A percentile compares a stretch with the other conserved stretches of the same genome.
Conservation (phyloP, 192 early-diverging fungal genomes). For the Coemansia sp. region DNA sequence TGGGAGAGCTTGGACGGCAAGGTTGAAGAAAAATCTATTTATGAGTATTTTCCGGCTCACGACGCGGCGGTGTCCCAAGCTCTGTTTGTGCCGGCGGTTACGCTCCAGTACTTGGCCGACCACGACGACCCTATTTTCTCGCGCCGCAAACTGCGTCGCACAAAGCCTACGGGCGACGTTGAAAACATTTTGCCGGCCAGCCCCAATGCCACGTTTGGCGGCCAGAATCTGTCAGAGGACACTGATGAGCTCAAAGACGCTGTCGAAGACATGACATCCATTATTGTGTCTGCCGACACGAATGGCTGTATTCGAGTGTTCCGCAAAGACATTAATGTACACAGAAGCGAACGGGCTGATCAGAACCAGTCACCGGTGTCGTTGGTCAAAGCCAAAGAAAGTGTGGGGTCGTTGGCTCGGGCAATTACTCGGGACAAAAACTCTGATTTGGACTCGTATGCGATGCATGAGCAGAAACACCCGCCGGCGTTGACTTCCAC, state of each 20-base stretch:
- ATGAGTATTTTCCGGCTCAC: slow-evolving; percentile 61
- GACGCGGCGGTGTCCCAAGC: slow-evolving; percentile 59
- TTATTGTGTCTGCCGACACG: slow-evolving; percentile 66
- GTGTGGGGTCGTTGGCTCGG: slow-evolving; percentile 18
- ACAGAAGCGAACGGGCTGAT: neutral
- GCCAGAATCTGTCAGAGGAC: neutral
- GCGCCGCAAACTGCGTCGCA: slow-evolving; percentile 41
- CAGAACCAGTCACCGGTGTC: slow-evolving; percentile 10
- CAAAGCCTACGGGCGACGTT: slow-evolving; percentile 25
- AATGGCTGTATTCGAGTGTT: slow-evolving; percentile 65
- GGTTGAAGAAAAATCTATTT: slow-evolving; percentile 53
- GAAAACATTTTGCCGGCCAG: slow-evolving; percentile 22
- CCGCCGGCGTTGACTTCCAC: slow-evolving; percentile 10
- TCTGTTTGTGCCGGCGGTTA: slow-evolving; percentile 64
- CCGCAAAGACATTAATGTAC: slow-evolving; percentile 59
- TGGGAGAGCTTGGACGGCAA: slow-evolving; percentile 56
- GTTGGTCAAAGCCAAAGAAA: slow-evolving; percentile 16
- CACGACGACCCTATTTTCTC: slow-evolving; percentile 59
- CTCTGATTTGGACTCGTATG: neutral
- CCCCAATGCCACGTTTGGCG: slow-evolving; percentile 26
- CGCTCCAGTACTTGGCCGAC: slow-evolving; percentile 59
- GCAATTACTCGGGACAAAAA: slow-evolving; percentile 8
- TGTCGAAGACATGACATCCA: slow-evolving; percentile 50
- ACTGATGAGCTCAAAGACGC: slow-evolving; percentile 2
- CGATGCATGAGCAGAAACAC: neutral